A percentile compares a stretch with the other conserved stretches of the same genome.
Evolutionary conservation across 768 basidiomycete genomes (phyloP).

Genomic region (Mycena vulgaris): DNA sequence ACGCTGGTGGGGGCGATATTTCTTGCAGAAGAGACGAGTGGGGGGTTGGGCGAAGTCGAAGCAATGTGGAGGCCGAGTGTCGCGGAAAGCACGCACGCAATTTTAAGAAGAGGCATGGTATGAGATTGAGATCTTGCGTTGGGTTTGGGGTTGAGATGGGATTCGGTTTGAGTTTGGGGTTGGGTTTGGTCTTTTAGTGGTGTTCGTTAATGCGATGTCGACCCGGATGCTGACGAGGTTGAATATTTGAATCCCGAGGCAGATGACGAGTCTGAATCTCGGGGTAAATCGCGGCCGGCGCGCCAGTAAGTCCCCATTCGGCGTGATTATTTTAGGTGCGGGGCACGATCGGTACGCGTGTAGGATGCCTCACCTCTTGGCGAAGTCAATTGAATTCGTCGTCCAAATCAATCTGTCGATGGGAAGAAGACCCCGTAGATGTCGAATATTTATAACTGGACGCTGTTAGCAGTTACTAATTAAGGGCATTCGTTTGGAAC

Average conservation of each 20-base stretch:
- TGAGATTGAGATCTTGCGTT: too few relatives aligned
- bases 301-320: too few relatives aligned
- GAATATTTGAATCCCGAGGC: too few relatives aligned
- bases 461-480: not conserved
- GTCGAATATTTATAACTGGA: not conserved
- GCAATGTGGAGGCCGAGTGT: constrained; percentile 18
- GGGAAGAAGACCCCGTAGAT: not conserved
- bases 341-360: not conserved
- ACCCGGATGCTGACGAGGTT: too few relatives aligned
- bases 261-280: not conserved
- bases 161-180: not conserved
- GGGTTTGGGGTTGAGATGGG: too few relatives aligned
- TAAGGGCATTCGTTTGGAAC: not conserved
- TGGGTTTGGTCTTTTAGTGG: not conserved
- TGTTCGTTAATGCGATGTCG: not conserved
- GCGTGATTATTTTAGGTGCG: too few relatives aligned
- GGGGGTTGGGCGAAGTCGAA: constrained; percentile 29
- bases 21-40: not conserved
- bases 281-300: constrained; percentile 6
- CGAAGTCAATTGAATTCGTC: not conserved
- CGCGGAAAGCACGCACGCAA: constrained; percentile 7
- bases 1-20: constrained; percentile 19
- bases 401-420: not conserved
- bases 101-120: constrained; percentile 22
- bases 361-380: not conserved